Percentiles rank a stretch among this genome's conserved stretches.
Conservation (phyloP, 108 stramenopile species). For the Nannochloropsis oceanica region DNA sequence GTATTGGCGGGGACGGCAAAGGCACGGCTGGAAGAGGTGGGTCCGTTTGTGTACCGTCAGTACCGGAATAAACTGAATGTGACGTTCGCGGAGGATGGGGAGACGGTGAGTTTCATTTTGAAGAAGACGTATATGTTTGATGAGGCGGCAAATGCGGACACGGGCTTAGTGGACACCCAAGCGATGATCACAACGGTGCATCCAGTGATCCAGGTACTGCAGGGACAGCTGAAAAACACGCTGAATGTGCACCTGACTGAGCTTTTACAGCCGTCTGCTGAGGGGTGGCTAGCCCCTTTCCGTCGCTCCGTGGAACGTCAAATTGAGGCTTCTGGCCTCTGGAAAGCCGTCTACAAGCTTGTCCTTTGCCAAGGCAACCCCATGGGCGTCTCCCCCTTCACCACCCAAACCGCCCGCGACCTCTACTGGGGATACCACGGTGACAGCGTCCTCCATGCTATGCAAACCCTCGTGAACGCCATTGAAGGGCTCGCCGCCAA, state of each 20-base stretch:
- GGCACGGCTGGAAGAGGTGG: neutral
- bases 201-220: neutral
- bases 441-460: neutral
- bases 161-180: neutral
- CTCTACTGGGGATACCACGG: neutral
- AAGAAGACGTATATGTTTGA: neutral
- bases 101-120: neutral
- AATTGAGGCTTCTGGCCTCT: neutral
- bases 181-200: neutral
- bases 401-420: neutral
- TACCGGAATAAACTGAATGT: neutral
- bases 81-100: neutral
- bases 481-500: neutral
- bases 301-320: neutral
- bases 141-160: neutral
- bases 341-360: neutral
- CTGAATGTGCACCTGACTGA: neutral
- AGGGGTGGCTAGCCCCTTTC: neutral
- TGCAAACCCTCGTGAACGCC: neutral
- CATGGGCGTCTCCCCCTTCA: neutral
- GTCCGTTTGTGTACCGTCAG: neutral
- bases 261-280: neutral
- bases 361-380: neutral
- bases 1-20: neutral
- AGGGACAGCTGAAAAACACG: neutral